These are phyloP conservation scores for Meyerozyma sp. DNA, from an alignment of 1,139 yeast species.

Conservation along the genomic window DNA sequence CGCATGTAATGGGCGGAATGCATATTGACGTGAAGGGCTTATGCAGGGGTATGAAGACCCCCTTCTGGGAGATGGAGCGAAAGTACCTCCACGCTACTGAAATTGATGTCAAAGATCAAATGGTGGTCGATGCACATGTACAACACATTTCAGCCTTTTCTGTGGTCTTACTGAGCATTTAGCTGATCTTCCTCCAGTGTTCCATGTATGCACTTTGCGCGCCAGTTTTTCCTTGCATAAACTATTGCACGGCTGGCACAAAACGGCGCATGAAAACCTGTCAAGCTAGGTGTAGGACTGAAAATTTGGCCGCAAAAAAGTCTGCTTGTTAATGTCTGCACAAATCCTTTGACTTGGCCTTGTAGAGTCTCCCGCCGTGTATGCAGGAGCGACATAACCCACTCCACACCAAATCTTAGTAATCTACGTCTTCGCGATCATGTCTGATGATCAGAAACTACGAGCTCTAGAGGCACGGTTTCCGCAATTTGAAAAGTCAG, in stretches of 20 bases:
- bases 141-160: too few species aligned
- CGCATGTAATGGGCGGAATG: background rate
- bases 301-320: background rate
- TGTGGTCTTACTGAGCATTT: too few species aligned
- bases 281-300: background rate
- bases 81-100: too few species aligned
- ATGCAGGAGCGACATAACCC: background rate
- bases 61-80: too few species aligned
- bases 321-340: background rate
- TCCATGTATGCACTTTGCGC: background rate
- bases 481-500: constrained; percentile 22
- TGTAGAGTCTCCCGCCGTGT: background rate
- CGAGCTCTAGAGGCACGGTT: constrained; percentile 12
- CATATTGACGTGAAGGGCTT: background rate
- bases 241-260: background rate
- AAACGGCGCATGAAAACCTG: constrained; percentile 1
- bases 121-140: too few species aligned
- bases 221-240: background rate
- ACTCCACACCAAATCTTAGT: background rate
- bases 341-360: too few species aligned
- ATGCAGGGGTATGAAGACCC: background rate
- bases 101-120: too few species aligned
- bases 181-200: too few species aligned
- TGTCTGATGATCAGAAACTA: constrained; percentile 19
- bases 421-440: background rate